Base-by-base conservation (phyloP, 768 basidiomycete species). In the Boletus reticuloceps region DNA sequence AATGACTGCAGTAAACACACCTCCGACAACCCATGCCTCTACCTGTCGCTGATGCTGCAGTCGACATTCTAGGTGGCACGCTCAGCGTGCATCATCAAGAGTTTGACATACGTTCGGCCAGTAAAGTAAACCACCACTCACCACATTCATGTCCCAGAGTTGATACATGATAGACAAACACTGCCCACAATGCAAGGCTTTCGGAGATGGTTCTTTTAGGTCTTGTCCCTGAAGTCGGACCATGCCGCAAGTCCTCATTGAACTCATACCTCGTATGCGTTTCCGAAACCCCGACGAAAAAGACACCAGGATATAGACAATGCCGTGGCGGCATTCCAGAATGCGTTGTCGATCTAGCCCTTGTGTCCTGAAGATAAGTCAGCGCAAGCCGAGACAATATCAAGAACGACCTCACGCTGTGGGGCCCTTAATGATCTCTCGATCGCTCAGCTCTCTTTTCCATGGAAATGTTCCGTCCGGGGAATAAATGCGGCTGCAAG, bases 231-330 rank as follows among this genome's bases (percentile, higher is more conserved):
- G 89, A 72, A 94, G 94, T 19, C 20, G 95, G 70, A 9, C 85
- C 86, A 4, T 82, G 84, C 68, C 41, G 89, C 25, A 85, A 86
- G 66, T 91, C 89, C 72, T 91, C 89, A 58, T 88, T 85, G 74
- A 80, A 94, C 67, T 96, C 93, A 64, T 85, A 93, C 31, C 62
- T 93, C 90, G 40, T 94, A 72, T 12, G 89, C 85, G 69, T 92
- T 92, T 45, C 93, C 93, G 25, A 96, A 78, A 40, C 91, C 83
- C 39, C 94, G 77, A 53, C 88, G 79, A 74, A 31, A 32, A 95
- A 92, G 32, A 94, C 89, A 68, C 93, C 89, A 76, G 71, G 93
- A 88, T 91, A 89, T 64, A 85, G 87, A 74, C 91, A 79, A 80
- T 10, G 86, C 53, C 59, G 63, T 40, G 56, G 43, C 29, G 93